Base-by-base conservation (phyloP, 2,329 filamentous ascomycete genomes). In the Sporothrix variecibatus region DNA sequence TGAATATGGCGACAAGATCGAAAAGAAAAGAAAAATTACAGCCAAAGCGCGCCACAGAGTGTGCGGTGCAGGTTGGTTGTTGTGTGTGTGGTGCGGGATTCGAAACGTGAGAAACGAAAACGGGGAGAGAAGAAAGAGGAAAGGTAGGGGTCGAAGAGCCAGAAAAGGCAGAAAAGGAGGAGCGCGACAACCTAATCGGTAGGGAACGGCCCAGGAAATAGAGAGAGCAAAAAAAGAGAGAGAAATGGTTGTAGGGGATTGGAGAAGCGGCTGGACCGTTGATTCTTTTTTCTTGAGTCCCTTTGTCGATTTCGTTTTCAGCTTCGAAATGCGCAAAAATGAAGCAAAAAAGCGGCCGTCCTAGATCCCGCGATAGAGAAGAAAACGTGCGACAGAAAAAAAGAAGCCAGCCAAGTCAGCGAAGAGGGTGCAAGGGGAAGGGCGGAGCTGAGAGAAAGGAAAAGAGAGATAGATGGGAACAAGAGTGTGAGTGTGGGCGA, bases 31-130 rank as follows among this genome's bases (percentile, higher is more conserved):
- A 43, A 40, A 64, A 38, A 15, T 71, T 56, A 58, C 68, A 62
- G 70, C 71, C 65, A 72, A 71, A 71, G 73, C 73, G 70, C 70
- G 73, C 73, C 73, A 74, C 73, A 56, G 68, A 40, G 62, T 28
- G 43, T 68, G 65, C 65, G 43, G 64, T 49, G 15, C 43, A 34
- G 38, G 12, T 34, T 34, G 34, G 34, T 34, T 53, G 51, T 53
- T 17, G 31, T 34, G 28, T 75, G 71, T 65, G 70, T 58, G 65
- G 64, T 75, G 73, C 68, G 68, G 58, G 60, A 74, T 74, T 64
- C 73, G 73, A 74, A 74, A 74, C 68, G 73, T 71, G 73, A 64
- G 70, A 73, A 62, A 31, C 28, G 60, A 58, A 65, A 70, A 73
- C 64, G 64, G 72, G 67, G 72, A 46, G 58, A 46, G n/a, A 31